phyloP scores from a whole-genome alignment of 1,139 yeast genomes.

The Saccharomyces hybrid region DNA sequence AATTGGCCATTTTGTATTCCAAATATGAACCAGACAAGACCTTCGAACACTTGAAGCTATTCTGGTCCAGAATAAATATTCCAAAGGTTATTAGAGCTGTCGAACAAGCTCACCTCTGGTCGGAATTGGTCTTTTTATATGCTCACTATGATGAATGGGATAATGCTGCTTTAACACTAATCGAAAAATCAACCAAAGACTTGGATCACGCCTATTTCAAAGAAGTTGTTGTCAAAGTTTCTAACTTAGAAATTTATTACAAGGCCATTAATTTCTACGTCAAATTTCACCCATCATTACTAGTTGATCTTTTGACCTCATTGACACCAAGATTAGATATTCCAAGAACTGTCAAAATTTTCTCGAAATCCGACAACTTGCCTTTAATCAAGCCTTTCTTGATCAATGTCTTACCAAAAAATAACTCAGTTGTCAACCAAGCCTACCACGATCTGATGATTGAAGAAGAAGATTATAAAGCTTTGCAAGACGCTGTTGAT shows the following conservation, averaged over 20 bases:
- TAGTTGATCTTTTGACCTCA: conserved; percentile 78
- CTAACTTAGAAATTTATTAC: conserved; percentile 93
- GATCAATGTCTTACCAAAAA: conserved; percentile 84
- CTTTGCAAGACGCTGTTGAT: conserved; percentile 80
- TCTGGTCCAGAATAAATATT: conserved; percentile 97
- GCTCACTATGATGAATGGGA: conserved; percentile 99
- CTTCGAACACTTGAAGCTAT: conserved; percentile 92
- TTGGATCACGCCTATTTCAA: conserved; percentile 92
- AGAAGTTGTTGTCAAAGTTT: conserved; percentile 89
- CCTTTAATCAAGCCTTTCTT: conserved; percentile 94
- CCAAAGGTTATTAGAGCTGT: conserved; percentile 95
- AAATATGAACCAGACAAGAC: conserved; percentile 87
- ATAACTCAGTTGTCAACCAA: conserved; percentile 82
- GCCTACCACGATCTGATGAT: conserved; percentile 94
- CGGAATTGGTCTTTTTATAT: conserved; percentile 89
- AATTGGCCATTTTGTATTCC: conserved; percentile 81
- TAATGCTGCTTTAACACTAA: conserved; percentile 96
- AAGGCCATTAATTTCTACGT: conserved; percentile 93
- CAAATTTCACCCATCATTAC: conserved; percentile 82
- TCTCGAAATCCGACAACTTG: conserved; percentile 89
- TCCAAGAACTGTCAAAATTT: conserved; percentile 90
- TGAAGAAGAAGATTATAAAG: conserved; percentile 93
- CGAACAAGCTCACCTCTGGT: conserved; percentile 92
- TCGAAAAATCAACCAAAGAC: conserved; percentile 87
- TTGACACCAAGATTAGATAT: conserved; percentile 89